Base-by-base conservation (phyloP, 345 rosid species). In the Orychophragmus violaceus region DNA sequence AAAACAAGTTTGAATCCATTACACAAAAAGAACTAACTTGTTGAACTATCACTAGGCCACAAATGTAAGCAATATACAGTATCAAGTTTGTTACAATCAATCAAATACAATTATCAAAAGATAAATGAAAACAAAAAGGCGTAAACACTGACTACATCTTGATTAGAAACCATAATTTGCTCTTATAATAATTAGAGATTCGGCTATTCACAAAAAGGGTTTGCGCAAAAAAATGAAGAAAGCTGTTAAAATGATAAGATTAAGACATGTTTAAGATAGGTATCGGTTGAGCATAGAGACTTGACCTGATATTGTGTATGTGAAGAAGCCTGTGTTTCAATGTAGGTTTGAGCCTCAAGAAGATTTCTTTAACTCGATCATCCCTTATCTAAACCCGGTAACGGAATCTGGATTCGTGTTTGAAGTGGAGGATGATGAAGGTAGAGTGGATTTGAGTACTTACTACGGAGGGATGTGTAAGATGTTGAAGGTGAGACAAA, bases 291-390 rank as follows among this genome's bases (percentile, higher is more conserved):
- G 64, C 67, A 88, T 85, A 6, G 91, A 87, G 62, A 94, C 60
- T 60, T 79, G 96, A 66, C 98, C 97, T 0, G 98, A 93, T 69
- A 86, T 88, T 22, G 72, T 93, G 22, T 90, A 86, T 75, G 97
- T 93, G 22, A 93, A 93, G 85, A 86, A 82, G 77, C 96, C 96
- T 0, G 96, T 88, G 60, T 93, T 78, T 77, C 96, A 93, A 68
- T 85, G 92, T 46, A 85, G 98, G 75, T 93, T 90, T 68, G 96
- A 90, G 81, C 92, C 90, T 46, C 96, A 90, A 62, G 91, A 83
- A 18, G 78, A 79, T 19, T 87, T 89, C 54, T 92, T 87, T n/a
- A 78, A 69, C 63, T 82, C 81, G 2, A 66, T 92, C 69, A 7
- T 71, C 4, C 90, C 88, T 0, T 82, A 78, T 68, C 74, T 92